Percentiles rank a stretch among this genome's conserved stretches.
These are phyloP conservation scores for Daldinia bambusicola DNA, from an alignment of 495 filamentous ascomycete genomes.

Conservation along the genomic window DNA sequence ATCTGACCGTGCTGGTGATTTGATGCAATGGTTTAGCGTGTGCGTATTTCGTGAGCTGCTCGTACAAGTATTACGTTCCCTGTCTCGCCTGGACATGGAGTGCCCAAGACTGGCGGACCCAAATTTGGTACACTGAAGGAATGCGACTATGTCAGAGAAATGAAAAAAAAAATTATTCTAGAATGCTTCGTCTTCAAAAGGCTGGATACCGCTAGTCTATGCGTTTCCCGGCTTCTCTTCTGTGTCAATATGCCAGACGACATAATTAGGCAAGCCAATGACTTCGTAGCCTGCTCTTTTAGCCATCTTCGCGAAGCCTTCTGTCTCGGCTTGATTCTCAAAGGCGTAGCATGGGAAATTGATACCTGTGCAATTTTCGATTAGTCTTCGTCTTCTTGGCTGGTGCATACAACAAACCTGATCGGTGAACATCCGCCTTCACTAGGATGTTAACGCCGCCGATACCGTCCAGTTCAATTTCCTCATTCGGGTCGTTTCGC, in stretches of 20 bases:
- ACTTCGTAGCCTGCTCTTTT: slow-evolving; percentile 96
- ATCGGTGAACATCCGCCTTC: slow-evolving; percentile 96
- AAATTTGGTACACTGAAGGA: slow-evolving; percentile 33
- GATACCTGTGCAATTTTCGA: slow-evolving; percentile 69
- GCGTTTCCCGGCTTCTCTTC: slow-evolving; percentile 92
- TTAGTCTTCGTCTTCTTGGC: slow-evolving; percentile 21
- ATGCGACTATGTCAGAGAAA: slow-evolving; percentile 30
- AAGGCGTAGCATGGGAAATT: slow-evolving; percentile 98
- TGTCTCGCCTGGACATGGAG: slow-evolving; percentile 44
- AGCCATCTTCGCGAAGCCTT: slow-evolving; percentile 98
- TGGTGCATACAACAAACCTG: slow-evolving; percentile 66
- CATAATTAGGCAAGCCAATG: slow-evolving; percentile 92
- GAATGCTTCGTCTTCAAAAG: slow-evolving; percentile 27
- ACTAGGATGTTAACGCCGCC: slow-evolving; percentile 97
- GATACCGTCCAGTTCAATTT: slow-evolving; percentile 92
- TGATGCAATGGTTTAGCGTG: slow-evolving; percentile 45
- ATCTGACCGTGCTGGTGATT: slow-evolving; percentile 42
- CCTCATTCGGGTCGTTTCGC: slow-evolving; percentile 87
- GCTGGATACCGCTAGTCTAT: slow-evolving; percentile 41
- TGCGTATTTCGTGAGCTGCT: slow-evolving; percentile 50
- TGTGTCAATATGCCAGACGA: slow-evolving; percentile 99
- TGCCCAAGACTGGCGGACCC: slow-evolving; percentile 40
- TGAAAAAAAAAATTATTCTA: slow-evolving; percentile 32
- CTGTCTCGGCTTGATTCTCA: slow-evolving; percentile 98
- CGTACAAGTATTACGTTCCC: slow-evolving; percentile 53